Conservation (phyloP, 495 filamentous ascomycete species). For the Lentithecium fluviatile region DNA sequence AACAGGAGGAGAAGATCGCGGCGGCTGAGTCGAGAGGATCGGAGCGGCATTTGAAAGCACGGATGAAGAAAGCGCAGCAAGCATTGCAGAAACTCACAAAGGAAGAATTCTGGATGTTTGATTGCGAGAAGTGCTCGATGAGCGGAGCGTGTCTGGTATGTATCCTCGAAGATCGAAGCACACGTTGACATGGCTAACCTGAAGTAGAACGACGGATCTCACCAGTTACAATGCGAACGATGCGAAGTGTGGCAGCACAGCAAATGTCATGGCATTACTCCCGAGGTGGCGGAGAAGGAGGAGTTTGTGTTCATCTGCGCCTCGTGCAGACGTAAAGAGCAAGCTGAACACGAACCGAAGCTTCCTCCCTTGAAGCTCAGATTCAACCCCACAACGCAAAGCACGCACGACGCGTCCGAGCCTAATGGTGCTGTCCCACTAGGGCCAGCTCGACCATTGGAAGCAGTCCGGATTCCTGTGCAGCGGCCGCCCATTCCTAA, state of each 20-base stretch:
- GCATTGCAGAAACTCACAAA: conserved; percentile 71
- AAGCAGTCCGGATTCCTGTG: conserved; percentile 30
- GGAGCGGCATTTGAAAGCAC: conserved; percentile 72
- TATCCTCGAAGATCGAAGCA: neutral
- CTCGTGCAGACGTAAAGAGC: conserved; percentile 67
- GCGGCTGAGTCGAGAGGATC: conserved; percentile 66
- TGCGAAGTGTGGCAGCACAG: conserved; percentile 98
- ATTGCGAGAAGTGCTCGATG: conserved; percentile 81
- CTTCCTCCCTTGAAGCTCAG: conserved; percentile 67
- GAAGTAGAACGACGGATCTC: conserved; percentile 79
- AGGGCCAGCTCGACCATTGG: conserved; percentile 31
- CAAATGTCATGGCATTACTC: conserved; percentile 77
- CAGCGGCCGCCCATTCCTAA: conserved; percentile 15
- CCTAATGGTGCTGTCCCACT: conserved; percentile 15
- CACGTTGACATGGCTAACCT: conserved; percentile 26
- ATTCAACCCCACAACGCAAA: conserved; percentile 50
- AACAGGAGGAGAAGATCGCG: conserved; percentile 68
- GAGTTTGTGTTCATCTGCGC: conserved; percentile 88
- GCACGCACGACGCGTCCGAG: conserved; percentile 35
- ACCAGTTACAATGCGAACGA: conserved; percentile 90
- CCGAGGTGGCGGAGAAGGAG: conserved; percentile 74
- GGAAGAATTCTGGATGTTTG: conserved; percentile 90
- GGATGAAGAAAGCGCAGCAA: conserved; percentile 73
- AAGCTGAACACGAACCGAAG: conserved; percentile 65
- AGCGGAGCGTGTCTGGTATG: conserved; percentile 76